Evolutionary conservation across 106 monocot species (phyloP), one percentile per base, ranked within the genome.

Genomic region (Phalaenopsis aphrodite): DNA sequence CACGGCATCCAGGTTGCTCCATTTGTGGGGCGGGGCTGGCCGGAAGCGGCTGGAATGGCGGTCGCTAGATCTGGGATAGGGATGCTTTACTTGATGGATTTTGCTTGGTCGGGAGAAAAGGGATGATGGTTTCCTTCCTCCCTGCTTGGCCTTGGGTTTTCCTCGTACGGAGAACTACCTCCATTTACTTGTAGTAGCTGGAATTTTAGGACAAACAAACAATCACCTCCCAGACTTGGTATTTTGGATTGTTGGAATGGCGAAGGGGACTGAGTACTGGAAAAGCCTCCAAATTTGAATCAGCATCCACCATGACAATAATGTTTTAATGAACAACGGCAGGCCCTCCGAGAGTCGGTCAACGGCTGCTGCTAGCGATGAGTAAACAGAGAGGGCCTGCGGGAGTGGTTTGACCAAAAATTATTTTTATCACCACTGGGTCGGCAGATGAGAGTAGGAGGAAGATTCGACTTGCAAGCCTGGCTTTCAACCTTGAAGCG

Each of bases 1-100:
- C 43, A 7, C 56, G 17, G n/a, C 47, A 46, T 45, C 15, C 18
- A 14, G 76, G 76, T 23, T 75, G 84, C 69, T 81, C 82, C 81
- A 87, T 84, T 74, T 9, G 3, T 8, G 12, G 39, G 2, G 74
- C n/a, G 8, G 5, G 17, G 43, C 6, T 39, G 2, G n/a, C 30
- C 30, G 30, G 30, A 30, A n/a, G 8, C 17, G 17, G 43, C 6
- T 39, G 2, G 8, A 45, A 4, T 18, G 17, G 41, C 4, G 5
- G n/a, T 42, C 18, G 74, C 24, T 65, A 65, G 74, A 74, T 74
- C 43, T 17, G 41, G 18, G 43, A 42, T 7, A 41, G 42, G 4
- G 10, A 42, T 42, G 16, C 41, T 42, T 73, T 41, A 17, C 42
- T 42, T 42, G 73, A 42, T 6, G 41, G 42, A 74, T 16, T 74